Evolutionary conservation across 768 basidiomycete genomes (phyloP), one percentile per base, ranked within the genome.

Genomic region (Asterophora lycoperdoides): DNA sequence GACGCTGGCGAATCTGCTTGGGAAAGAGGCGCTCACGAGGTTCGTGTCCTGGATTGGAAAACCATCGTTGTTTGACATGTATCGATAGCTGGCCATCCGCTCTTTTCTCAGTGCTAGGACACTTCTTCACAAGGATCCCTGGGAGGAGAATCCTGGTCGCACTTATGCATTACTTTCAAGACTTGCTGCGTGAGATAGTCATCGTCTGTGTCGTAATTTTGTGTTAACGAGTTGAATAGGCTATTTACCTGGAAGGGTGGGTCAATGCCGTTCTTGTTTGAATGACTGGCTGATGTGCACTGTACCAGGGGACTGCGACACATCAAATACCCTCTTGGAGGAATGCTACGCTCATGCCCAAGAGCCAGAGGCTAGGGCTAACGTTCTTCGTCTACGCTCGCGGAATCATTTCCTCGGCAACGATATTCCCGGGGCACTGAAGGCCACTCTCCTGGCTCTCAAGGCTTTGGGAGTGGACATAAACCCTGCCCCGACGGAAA

Each of bases 21-120:
- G 72, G 74, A 78, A 7, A 75, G 84, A 44, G 86, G 86, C 18
- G 86, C 86, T 30, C 85, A 87, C 58, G 86, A 89, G 71, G 84
- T 85, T 60, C 41, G 56, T 49, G 14, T 8, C 29, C 18, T 43
- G 7, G 4, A 9, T 18, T 28, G 18, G 17, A 10, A n/a, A 11
- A 8, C 15, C 11, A 28, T 23, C 30, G 8, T 13, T 13, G 15
- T 5, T 34, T 48, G 28, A 28, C 32, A 36, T 28, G 14, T 33
- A 19, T 3, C 32, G 39, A 3, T 50, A 86, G 84, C 68, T 84
- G 33, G 82, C 84, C 3, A 71, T 80, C 28, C 77, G 78, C 44
- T 81, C 83, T 1, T 82, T 84, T 56, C 59, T 73, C 36, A 84
- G 77, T 51, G 85, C 84, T 8, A 68, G 74, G 40, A 69, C 72